Base-by-base conservation (phyloP, 768 basidiomycete species). In the Amanita fuliginea region DNA sequence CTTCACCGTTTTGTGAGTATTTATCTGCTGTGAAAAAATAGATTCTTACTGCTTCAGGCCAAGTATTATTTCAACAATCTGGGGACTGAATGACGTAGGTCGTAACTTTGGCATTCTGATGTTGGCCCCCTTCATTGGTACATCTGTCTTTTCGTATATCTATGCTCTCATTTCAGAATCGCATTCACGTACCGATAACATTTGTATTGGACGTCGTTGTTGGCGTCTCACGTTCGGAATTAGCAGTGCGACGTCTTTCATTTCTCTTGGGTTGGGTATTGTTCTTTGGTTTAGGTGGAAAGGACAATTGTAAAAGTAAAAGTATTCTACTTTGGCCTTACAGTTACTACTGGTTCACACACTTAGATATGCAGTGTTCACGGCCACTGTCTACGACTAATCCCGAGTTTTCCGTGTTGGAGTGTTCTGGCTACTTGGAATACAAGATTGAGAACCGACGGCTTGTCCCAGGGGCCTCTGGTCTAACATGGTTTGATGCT, bases 51-150 rank as follows among this genome's bases (percentile, higher is more conserved):
- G 30, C 34, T n/a, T 26, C 55, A 86, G 83, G 10, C 86, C 88
- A 2, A 79, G 83, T 47, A 72, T 91, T 24, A 64, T 87, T 3
- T 77, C 81, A 2, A 71, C 81, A 1, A 70, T 84, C 19, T 91
- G 86, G 84, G 88, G 88, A 10, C 60, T 73, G 22, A 58, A 69
- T n/a, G 74, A 86, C 53, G 66, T 81, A 4, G 88, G 80, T 7
- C 77, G 88, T 50, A 91, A 91, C 62, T 90, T 78, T 52, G 86
- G 86, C 21, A 62, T 86, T 33, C 58, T 87, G 49, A 78, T 82
- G 42, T 87, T 86, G 55, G 80, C 86, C 0, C 81, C 86, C 4
- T 84, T 89, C 61, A 61, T 79, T 21, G 87, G 86, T 4, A 87
- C 86, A 0, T 77, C 85, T 1, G 32, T 78, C 0, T 89, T 88